A percentile compares a stretch with the other conserved stretches of the same genome.
Evolutionary conservation across 305 asterid genomes (phyloP).

Genomic region (Plantago coronopus): DNA sequence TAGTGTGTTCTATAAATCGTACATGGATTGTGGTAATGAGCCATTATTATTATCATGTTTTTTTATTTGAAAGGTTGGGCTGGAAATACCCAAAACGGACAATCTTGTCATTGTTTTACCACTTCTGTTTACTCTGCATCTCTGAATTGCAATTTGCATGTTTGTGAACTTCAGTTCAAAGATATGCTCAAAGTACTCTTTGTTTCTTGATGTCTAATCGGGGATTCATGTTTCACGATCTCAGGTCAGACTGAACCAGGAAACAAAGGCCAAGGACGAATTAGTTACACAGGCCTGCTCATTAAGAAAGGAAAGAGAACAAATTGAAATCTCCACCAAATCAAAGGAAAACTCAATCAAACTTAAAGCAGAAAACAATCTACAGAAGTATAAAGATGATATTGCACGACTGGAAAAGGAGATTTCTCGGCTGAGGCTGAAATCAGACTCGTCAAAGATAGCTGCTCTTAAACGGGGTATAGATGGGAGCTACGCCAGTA

Average conservation of each 20-base stretch:
- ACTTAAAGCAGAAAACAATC: slow-evolving; percentile 64
- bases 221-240: slow-evolving; percentile 23
- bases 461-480: slow-evolving; percentile 77
- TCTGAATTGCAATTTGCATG: neutral
- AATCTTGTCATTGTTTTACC: neutral
- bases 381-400: slow-evolving; percentile 59
- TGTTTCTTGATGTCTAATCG: slow-evolving; percentile 13
- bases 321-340: slow-evolving; percentile 56
- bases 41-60: no score
- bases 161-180: neutral
- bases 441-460: slow-evolving; percentile 72
- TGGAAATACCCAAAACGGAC: neutral
- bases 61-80: no score
- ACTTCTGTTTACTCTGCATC: neutral
- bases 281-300: slow-evolving; percentile 45
- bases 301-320: slow-evolving; percentile 54
- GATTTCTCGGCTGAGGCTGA: slow-evolving; percentile 68
- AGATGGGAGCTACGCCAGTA: slow-evolving; percentile 41
- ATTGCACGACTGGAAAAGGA: slow-evolving; percentile 68
- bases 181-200: neutral
- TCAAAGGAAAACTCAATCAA: slow-evolving; percentile 66
- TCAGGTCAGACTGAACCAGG: slow-evolving; percentile 68
- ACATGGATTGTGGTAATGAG: no score
- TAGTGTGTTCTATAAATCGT: no score
- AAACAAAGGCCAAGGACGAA: slow-evolving; percentile 48